These are phyloP conservation scores for Phycomyces blakesleeanus DNA, from an alignment of 192 early-diverging fungal species.

Conservation along the genomic window DNA sequence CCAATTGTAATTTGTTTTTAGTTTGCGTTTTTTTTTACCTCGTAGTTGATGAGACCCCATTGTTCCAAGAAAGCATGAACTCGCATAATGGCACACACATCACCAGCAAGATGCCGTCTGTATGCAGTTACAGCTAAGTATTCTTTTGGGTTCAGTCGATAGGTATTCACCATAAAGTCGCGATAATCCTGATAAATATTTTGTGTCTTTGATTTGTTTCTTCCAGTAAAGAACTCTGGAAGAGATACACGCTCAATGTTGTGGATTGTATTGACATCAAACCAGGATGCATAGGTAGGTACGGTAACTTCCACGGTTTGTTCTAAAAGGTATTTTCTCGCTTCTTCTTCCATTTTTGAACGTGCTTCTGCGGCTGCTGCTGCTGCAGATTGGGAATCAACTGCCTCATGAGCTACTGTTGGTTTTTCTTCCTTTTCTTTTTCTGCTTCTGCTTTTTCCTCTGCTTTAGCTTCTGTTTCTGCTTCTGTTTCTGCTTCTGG, in stretches of 20 bases:
- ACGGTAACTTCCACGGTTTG: slow-evolving; percentile 72
- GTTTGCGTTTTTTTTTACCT: slow-evolving; percentile 47
- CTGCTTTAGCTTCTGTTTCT: background rate
- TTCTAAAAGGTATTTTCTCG: slow-evolving; percentile 58
- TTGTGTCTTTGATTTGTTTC: slow-evolving; percentile 91
- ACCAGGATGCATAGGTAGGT: slow-evolving; percentile 95
- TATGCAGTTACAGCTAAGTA: slow-evolving; percentile 98
- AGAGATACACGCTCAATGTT: slow-evolving; percentile 84
- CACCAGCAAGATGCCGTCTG: slow-evolving; percentile 92
- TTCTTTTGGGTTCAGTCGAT: slow-evolving; percentile 91
- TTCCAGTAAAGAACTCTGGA: slow-evolving; percentile 95
- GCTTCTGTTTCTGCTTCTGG: background rate
- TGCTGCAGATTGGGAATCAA: background rate
- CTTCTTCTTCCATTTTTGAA: slow-evolving; percentile 55
- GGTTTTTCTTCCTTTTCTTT: background rate
- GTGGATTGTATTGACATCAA: slow-evolving; percentile 73
- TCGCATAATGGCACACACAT: slow-evolving; percentile 97
- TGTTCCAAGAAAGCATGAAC: slow-evolving; percentile 99
- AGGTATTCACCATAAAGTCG: slow-evolving; percentile 98
- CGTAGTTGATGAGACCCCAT: slow-evolving; percentile 99
- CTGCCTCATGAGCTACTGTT: no score
- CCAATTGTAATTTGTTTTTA: no score
- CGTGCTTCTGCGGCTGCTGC: slow-evolving; percentile 1
- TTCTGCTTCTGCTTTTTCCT: background rate
- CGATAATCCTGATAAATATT: slow-evolving; percentile 91